Evolutionary conservation across 192 early-diverging fungal species (phyloP), one percentile per base, ranked within the genome.

Genomic region (Lunasporangiospora selenospora): DNA sequence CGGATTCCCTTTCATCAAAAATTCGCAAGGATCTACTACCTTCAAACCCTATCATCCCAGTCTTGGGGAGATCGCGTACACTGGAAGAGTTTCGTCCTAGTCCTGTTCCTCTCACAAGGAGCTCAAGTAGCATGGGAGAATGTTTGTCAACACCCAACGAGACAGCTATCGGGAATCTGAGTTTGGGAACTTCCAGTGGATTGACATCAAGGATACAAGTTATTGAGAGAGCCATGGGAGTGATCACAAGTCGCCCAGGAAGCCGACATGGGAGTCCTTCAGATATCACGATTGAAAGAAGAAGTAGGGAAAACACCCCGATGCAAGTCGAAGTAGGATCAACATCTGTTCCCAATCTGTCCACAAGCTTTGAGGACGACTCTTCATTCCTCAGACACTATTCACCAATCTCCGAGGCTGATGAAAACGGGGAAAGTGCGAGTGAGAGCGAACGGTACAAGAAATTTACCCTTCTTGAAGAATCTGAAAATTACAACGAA

Each of bases 251-350:
- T 5, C 48, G 45, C 30, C 59, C 59, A 6, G 33, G 27, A 16
- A 73, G 69, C 23, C 69, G 69, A 12, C 69, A 73, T 37, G 48
- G 53, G 27, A 73, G 69, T 26, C 69, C 69, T n/a, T n/a, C n/a
- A n/a, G n/a, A n/a, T n/a, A n/a, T n/a, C 7, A 40, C 48, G 1
- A 30, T 63, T 12, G 21, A 13, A 16, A 34, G 18, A 12, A 40
- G 34, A 24, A 55, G 57, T 26, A 16, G 45, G 8, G 47, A 48
- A 29, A 29, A 53, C 15, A 13, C 37, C 21, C 39, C 55, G 12
- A 51, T 41, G 29, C 18, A 46, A 2, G 7, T 41, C 19, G 16
- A 31, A 41, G 53, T n/a, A n/a, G n/a, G 46, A 40, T 19, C 10
- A 51, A 4, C 21, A 1, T 21, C 23, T 9, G 38, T 27, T 2